Base-by-base conservation (phyloP, 176 grass and related monocot species). In the Musa itinerans region DNA sequence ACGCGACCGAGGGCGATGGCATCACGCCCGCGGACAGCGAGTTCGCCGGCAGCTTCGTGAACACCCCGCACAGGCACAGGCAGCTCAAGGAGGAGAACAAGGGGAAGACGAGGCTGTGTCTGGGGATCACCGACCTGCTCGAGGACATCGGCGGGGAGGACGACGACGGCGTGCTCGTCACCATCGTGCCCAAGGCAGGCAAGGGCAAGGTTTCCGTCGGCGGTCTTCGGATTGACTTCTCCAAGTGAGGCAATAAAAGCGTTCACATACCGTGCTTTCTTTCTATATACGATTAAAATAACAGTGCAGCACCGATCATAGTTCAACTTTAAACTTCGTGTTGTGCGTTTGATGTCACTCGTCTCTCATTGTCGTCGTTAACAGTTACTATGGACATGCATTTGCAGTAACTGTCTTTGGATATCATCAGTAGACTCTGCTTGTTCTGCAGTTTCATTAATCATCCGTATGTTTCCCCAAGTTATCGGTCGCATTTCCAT, bases 1-100 rank as follows among this genome's bases (percentile, higher is more conserved):
- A 89, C 78, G 75, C 86, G 0, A 69, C 76, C 8, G 82, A 88
- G 55, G 64, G 73, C 8, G 73, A 77, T 1, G 71, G 58, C 51
- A 71, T 85, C 2, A 83, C 76, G 6, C 63, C 71, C 0, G 76
- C 57, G 0, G 69, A 50, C 16, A 65, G 79, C 21, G 86, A 89
- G 75, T 82, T 89, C 24, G 87, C 87, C 8, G 87, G 87, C 8
- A 85, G 76, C 63, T 89, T 85, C 67, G 70, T 89, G 50, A 83
- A 82, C 78, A 65, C 85, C 71, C 83, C 79, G 16, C 86, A 85
- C 56, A 82, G 79, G 57, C 83, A 85, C 51, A 77, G 72, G 14
- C 78, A 80, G 52, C 20, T 25, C 13, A 77, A 71, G 56, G 79
- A 55, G 57, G 72, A 83, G 77, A 83, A 75, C 64, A 69, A 63